Base-by-base conservation (phyloP, 1,139 yeast genomes). In the Suzukiozyma palmioleophila region DNA sequence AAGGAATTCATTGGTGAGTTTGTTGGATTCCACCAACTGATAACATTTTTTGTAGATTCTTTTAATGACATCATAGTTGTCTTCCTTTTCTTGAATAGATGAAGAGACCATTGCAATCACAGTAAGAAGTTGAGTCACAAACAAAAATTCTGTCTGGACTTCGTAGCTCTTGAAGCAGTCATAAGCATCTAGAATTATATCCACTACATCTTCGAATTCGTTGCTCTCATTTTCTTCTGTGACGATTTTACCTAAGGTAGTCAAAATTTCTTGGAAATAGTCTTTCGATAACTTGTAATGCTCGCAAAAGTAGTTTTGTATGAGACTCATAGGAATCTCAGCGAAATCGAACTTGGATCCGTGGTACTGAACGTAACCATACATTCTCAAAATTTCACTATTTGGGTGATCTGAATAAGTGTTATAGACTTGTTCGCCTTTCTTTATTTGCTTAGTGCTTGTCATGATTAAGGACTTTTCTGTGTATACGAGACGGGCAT, bases 371-470 rank as follows among this genome's bases (percentile, higher is more conserved):
- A 87, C 94, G 53, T 87, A 92, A 0, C 98, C 98, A 50, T 90
- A 92, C 41, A 96, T 74, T 51, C 98, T 77, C 42, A 92, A 68
- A 28, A 92, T 72, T 53, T 92, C 97, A 26, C 92, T 70, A 57
- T 90, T 90, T 21, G 97, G 95, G 48, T 86, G 82, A 39, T 88
- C 94, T 2, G 96, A 95, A 57, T 92, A 92, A 0, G 90, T 84
- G 59, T 90, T 90, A 62, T 77, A 90, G 3, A 92, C 68, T 54
- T 92, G 97, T 18, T 79, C 81, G 1, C 86, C 90, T 33, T 64
- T 63, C 8, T 60, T 43, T 31, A 92, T 90, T 3, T 66, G 60
- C 41, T 73, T 75, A n/a, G 78, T 77, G 3, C 95, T 76, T 36
- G 73, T 71, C 92, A 92, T 87, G 8, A 78, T 78, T 35, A 89